Evolutionary conservation across 129 eudicot genomes (phyloP).

Genomic region (Daucus carota): DNA sequence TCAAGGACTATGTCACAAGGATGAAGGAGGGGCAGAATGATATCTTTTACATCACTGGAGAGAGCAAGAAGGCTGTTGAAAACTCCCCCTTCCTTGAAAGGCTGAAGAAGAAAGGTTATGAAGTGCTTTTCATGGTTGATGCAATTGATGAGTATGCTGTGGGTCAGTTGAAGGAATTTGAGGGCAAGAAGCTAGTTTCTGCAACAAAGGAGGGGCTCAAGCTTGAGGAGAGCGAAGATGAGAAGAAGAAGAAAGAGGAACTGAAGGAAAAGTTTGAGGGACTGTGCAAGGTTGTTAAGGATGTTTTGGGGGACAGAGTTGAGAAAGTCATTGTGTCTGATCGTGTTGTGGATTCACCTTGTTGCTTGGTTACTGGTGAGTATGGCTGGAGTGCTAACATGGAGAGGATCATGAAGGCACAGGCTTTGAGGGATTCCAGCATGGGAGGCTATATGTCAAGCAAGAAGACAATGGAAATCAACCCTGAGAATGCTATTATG

Average conservation of each 20-base stretch:
- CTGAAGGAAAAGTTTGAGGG: constrained; percentile 72
- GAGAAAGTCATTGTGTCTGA: constrained; percentile 92
- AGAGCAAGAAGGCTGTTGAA: constrained; percentile 95
- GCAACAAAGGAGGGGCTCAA: constrained; percentile 94
- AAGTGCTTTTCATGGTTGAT: constrained; percentile 87
- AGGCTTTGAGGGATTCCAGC: constrained; percentile 90
- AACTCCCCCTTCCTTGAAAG: constrained; percentile 94
- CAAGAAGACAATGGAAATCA: constrained; percentile 94
- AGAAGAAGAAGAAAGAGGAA: constrained; percentile 60
- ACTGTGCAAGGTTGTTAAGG: constrained; percentile 82
- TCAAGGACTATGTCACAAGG: constrained; percentile 88
- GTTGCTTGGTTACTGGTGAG: constrained; percentile 96
- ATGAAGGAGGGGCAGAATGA: constrained; percentile 93
- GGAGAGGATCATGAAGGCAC: constrained; percentile 98
- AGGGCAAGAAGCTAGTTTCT: constrained; percentile 86
- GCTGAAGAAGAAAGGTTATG: constrained; percentile 78
- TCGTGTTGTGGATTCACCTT: constrained; percentile 92
- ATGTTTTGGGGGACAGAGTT: constrained; percentile 74
- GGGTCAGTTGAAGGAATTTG: constrained; percentile 91
- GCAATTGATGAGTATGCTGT: constrained; percentile 90
- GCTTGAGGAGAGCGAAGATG: constrained; percentile 82
- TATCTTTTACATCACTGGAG: constrained; percentile 87
- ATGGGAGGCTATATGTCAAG: constrained; percentile 96
- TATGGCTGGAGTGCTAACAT: constrained; percentile 97
- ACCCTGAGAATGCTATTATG: constrained; percentile 87